These are phyloP conservation scores for Camelina neglecta DNA, from an alignment of 345 rosid species.

Conservation along the genomic window DNA sequence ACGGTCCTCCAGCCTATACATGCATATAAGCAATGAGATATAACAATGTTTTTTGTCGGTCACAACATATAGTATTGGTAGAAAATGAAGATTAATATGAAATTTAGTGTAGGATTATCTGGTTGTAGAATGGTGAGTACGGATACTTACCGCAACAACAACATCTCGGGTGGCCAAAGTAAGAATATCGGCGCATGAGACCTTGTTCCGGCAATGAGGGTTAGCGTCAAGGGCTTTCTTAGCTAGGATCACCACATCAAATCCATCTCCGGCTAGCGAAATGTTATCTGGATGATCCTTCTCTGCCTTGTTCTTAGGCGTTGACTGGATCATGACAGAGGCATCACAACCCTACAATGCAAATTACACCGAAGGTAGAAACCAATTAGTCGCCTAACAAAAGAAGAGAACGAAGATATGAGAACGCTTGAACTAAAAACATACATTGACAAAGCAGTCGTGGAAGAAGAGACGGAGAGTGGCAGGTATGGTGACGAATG, in stretches of 20 bases:
- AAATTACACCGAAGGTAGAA: neutral
- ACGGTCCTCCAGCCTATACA: slow-evolving; percentile 73
- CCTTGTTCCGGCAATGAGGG: slow-evolving; percentile 59
- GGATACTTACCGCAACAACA: slow-evolving; percentile 50
- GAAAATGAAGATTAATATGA: neutral
- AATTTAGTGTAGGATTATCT: neutral
- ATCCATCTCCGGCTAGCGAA: slow-evolving; percentile 81
- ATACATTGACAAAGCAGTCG: slow-evolving; percentile 76
- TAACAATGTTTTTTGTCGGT: neutral
- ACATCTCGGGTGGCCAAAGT: slow-evolving; percentile 78
- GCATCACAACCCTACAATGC: slow-evolving; percentile 72
- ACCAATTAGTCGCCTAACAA: neutral
- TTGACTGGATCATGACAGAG: slow-evolving; percentile 62
- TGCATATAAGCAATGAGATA: neutral
- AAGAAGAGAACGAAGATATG: neutral
- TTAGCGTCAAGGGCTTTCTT: slow-evolving; percentile 63
- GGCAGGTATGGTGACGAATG: slow-evolving; percentile 68
- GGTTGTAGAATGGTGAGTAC: neutral
- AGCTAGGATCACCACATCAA: slow-evolving; percentile 79
- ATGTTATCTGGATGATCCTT: slow-evolving; percentile 79
- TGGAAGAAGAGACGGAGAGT: slow-evolving; percentile 88
- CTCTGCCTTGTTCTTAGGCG: slow-evolving; percentile 61
- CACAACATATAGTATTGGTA: neutral
- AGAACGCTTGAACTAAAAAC: slow-evolving; percentile 4
- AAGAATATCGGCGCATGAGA: slow-evolving; percentile 83